A percentile compares a stretch with the other conserved stretches of the same genome.
phyloP scores from a whole-genome alignment of 2,329 filamentous ascomycete genomes.

The Colletotrichum australisinense region DNA sequence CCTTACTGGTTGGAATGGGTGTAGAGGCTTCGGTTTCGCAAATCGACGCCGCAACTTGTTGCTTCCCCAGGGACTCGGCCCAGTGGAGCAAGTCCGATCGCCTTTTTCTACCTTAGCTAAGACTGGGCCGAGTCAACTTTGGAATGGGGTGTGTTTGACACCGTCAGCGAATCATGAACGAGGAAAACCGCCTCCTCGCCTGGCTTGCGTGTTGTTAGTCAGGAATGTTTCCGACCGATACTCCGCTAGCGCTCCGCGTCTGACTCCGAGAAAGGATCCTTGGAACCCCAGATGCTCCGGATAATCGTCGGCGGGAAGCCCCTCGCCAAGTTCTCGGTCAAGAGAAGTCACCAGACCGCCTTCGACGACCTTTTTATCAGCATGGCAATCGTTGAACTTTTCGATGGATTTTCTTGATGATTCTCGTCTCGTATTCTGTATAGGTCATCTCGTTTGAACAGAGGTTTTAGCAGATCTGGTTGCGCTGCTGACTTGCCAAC shows the following conservation, averaged over 20 bases:
- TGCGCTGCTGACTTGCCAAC: too few species aligned
- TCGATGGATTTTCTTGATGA: too few species aligned
- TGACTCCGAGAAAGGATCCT: neutral
- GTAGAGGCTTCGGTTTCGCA: neutral
- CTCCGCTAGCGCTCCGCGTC: constrained; percentile 24
- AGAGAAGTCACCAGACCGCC: neutral
- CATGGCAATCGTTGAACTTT: neutral
- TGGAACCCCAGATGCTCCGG: neutral
- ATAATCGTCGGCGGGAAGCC: constrained; percentile 17
- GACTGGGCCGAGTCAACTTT: neutral
- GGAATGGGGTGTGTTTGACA: neutral
- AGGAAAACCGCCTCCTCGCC: neutral
- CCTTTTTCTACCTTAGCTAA: neutral
- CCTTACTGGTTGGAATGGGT: neutral
- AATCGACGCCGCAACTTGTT: neutral
- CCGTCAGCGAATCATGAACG: neutral
- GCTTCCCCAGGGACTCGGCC: neutral
- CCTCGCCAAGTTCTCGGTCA: neutral
- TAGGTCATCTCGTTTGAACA: too few species aligned
- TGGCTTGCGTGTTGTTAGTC: neutral
- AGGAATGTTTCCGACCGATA: neutral
- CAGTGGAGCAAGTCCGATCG: neutral
- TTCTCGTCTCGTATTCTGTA: too few species aligned
- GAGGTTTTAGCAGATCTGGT: neutral
- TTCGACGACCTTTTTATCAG: neutral